These are phyloP conservation scores for Discostella pseudostelligera DNA, from an alignment of 108 stramenopile genomes.

Conservation along the genomic window DNA sequence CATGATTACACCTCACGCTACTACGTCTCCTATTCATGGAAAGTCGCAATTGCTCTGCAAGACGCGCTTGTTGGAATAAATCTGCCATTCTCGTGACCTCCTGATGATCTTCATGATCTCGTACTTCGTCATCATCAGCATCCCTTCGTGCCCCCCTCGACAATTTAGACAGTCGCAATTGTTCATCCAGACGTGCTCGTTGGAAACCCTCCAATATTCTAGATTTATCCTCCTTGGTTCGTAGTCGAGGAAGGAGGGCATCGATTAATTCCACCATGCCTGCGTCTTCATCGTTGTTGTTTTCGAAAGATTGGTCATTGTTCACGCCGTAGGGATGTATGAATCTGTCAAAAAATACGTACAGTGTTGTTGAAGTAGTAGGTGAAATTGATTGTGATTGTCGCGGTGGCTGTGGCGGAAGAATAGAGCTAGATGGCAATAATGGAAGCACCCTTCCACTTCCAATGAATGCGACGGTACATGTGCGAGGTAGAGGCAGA, in stretches of 20 bases:
- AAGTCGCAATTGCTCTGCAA: constrained; percentile 18
- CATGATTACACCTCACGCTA: neutral
- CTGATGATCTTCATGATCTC: neutral
- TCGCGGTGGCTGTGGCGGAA: no score
- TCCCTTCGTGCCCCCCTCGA: neutral
- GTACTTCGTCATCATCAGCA: neutral
- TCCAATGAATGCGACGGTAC: no score
- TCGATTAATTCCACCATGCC: constrained; percentile 13
- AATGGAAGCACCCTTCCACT: no score
- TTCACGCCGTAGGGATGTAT: constrained; percentile 33
- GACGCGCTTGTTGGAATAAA: constrained; percentile 9
- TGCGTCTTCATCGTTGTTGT: constrained; percentile 4
- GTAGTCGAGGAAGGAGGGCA: constrained; percentile 19
- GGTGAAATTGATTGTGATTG: no score
- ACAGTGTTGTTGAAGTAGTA: constrained; percentile 7
- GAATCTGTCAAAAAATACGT: constrained; percentile 32
- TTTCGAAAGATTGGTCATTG: neutral
- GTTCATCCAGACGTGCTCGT: constrained; percentile 17
- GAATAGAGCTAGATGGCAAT: no score
- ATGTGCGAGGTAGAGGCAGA: no score
- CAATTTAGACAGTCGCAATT: constrained; percentile 7
- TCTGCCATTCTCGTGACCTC: neutral
- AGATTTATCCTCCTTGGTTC: constrained; percentile 7
- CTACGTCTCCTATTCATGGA: neutral
- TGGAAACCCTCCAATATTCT: constrained; percentile 25